These are phyloP conservation scores for Geosmithia flava DNA, from an alignment of 2,329 filamentous ascomycete species.

Conservation along the genomic window DNA sequence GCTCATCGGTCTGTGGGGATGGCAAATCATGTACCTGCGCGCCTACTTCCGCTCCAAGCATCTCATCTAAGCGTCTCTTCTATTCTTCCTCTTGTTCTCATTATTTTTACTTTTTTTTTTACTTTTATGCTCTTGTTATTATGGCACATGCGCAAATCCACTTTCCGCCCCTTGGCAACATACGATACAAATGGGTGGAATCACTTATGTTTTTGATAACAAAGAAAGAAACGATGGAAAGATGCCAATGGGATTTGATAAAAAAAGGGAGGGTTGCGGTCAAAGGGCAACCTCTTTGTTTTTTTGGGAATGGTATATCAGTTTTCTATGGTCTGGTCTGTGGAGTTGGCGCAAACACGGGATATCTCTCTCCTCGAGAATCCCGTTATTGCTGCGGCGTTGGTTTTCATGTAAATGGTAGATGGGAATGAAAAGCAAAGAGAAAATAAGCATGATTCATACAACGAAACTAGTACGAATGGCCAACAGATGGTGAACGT, in stretches of 20 bases:
- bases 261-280: background rate
- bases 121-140: background rate
- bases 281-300: background rate
- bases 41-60: constrained; percentile 74
- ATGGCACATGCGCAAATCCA: background rate
- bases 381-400: background rate
- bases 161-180: background rate
- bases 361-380: background rate
- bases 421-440: background rate
- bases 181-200: background rate
- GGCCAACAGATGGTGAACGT: no score
- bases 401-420: background rate
- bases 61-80: constrained; percentile 18
- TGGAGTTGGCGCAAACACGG: background rate
- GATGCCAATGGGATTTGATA: background rate
- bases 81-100: background rate
- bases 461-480: no score
- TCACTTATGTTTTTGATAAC: no score
- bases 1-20: constrained; percentile 76
- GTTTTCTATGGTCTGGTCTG: background rate
- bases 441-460: no score
- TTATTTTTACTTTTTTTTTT: background rate
- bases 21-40: constrained; percentile 96
- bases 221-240: background rate
- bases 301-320: background rate